Percentiles rank a stretch among this genome's conserved stretches.
phyloP scores from a whole-genome alignment of 2,329 filamentous ascomycete species.

The Cladosporium sp. region DNA sequence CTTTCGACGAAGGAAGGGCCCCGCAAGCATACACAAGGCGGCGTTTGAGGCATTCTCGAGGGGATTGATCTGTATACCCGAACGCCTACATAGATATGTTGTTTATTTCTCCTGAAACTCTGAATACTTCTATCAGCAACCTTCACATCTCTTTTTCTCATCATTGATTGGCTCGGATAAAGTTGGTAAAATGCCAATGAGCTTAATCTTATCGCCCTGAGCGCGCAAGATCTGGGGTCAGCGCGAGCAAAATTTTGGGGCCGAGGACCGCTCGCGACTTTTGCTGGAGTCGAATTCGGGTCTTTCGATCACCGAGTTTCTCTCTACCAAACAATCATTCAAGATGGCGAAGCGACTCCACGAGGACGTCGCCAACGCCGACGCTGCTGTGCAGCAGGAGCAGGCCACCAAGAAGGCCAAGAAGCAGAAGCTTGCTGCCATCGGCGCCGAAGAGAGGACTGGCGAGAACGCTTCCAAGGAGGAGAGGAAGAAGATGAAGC shows the following conservation, averaged over 20 bases:
- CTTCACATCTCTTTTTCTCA: background rate
- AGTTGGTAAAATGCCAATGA: too few relatives aligned
- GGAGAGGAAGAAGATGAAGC: constrained; percentile 37
- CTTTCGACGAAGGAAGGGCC: background rate
- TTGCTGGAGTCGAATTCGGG: background rate
- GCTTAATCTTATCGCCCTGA: background rate
- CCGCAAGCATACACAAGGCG: background rate
- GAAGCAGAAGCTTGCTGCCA: constrained; percentile 27
- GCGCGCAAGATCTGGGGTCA: background rate
- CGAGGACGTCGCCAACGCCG: constrained; percentile 18
- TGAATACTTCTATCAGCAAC: background rate
- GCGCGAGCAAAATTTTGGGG: background rate
- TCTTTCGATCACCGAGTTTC: background rate
- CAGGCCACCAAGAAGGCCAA: constrained; percentile 38
- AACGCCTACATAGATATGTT: constrained; percentile 1
- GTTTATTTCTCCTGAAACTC: background rate
- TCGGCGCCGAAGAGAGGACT: constrained; percentile 17
- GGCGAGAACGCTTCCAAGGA: constrained; percentile 32
- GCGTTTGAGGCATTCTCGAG: background rate
- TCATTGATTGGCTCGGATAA: background rate
- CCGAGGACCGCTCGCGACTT: background rate
- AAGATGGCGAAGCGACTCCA: constrained; percentile 21
- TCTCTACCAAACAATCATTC: background rate
- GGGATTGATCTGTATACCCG: constrained; percentile 7
- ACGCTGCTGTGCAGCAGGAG: constrained; percentile 24